Base-by-base conservation (phyloP, 495 filamentous ascomycete species). In the Aspergillus sclerotioniger region DNA sequence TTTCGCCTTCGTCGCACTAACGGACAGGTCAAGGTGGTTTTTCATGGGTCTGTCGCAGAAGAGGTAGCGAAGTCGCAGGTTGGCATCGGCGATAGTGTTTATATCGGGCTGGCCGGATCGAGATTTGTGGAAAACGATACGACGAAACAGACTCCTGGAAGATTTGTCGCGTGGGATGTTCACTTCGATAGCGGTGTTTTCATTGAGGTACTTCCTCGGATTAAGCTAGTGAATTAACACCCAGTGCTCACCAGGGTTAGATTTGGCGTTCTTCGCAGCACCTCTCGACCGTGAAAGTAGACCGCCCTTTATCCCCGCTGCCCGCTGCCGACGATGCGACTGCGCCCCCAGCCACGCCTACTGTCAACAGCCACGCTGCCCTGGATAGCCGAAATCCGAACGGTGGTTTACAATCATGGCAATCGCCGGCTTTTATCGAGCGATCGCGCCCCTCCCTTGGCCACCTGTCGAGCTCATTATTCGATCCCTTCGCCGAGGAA, bases 1-100 rank as follows among this genome's bases (percentile, higher is more conserved):
- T 90, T 94, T 63, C 87, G 90, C 41, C 82, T 96, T 33, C 90
- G 94, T 17, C 80, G 82, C 20, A 76, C 75, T 31, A 87, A 83
- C 58, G 94, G 94, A 16, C 91, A 96, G 72, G 86, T 96, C n/a
- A 84, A 90, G 12, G 79, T 92, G 33, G 78, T 86, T 46, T 91
- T 98, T 62, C 78, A 77, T n/a, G 91, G 89, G 0, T 68, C 80
- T 13, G 82, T 83, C 59, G 94, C 90, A 17, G 83, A 85, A 64
- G 80, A 77, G n/a, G 80, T 94, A 17, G 84, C 85, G 9, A 79
- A 79, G 45, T 78, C 76, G 16, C 82, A 82, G 17, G 65, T 96
- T 49, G 86, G 87, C 16, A 94, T 89, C 60, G 87, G 90, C 2
- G 93, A 96, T 71, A 81, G 82, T 50, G 77, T 97, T 28, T 63